A percentile compares a stretch with the other conserved stretches of the same genome.
Conservation (phyloP, 371 early-diverging fungal genomes). For the Rhizopus sp. region DNA sequence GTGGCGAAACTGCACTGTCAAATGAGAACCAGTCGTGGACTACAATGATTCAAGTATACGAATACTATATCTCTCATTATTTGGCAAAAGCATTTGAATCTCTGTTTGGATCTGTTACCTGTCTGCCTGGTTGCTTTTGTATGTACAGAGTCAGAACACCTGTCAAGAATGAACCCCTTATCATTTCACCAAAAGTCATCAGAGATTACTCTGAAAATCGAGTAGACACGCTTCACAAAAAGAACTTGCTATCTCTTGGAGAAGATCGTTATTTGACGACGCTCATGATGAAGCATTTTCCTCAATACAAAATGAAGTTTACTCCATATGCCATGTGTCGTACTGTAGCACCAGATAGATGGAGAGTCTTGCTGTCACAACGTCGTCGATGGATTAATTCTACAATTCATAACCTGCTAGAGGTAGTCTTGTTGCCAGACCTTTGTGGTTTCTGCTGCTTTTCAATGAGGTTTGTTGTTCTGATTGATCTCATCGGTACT, state of each 20-base stretch:
- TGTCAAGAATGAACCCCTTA: constrained; percentile 80
- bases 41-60: constrained; percentile 98
- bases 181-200: constrained; percentile 88
- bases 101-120: constrained; percentile 96
- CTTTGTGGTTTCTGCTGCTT: constrained; percentile 95
- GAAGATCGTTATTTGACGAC: constrained; percentile 96
- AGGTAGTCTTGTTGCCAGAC: constrained; percentile 77
- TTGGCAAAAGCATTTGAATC: constrained; percentile 98
- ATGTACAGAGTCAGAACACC: constrained; percentile 91
- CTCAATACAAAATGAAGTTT: constrained; percentile 95
- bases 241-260: constrained; percentile 80
- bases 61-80: constrained; percentile 99
- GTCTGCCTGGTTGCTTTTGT: constrained; percentile 96
- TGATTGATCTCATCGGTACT: constrained; percentile 91
- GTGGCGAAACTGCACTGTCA: constrained; percentile 89
- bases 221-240: constrained; percentile 98
- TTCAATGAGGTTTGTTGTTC: constrained; percentile 93
- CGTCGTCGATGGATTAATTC: constrained; percentile 95
- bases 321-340: constrained; percentile 89
- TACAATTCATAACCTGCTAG: constrained; percentile 93
- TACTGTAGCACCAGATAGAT: constrained; percentile 93
- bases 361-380: constrained; percentile 81
- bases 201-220: constrained; percentile 94
- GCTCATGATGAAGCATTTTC: constrained; percentile 97
- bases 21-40: constrained; percentile 90